Base-by-base conservation (phyloP, 192 early-diverging fungal genomes). In the Coemansia sp. region DNA sequence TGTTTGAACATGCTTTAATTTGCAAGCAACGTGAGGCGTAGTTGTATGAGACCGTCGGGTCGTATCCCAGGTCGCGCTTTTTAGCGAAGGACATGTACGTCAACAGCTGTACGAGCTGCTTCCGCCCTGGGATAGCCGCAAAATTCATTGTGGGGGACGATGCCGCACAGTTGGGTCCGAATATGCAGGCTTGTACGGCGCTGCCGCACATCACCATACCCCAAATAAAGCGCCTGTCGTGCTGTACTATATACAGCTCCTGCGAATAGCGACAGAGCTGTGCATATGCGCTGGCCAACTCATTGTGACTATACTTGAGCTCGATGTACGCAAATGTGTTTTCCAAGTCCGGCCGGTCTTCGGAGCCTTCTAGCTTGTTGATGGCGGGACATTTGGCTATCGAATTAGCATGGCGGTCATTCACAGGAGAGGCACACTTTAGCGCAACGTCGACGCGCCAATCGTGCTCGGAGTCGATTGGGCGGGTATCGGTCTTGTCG, bases 191-290 rank as follows among this genome's bases (percentile, higher is more conserved):
- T 6, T 61, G 18, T 18, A 43, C 60, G 35, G 11, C 11, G 21
- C 41, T 44, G 5, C 24, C 24, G 21, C 60, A 61, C 4, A 61
- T 21, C 6, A 61, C 24, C 60, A 61, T 61, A 14, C 38, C 60
- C 60, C 60, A 61, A 10, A 35, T 35, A 39, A 61, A 26, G 4
- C 44, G 60, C 36, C 60, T 21, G 44, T 61, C 16, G 24, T 61
- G 60, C 39, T 61, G 60, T 7, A 39, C n/a, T 4, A 20, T 8
- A 14, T 61, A 61, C 1, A 61, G 18, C 60, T 44, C 44, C 38
- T 26, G 18, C 10, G 60, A 39, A 21, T 61, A 61, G n/a, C 60
- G 39, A 43, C 36, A 61, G 20, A 61, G 60, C 39, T 61, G 60
- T 0, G 34, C 44, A 35, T 61, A 26, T 20, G 60, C 60, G 6